Evolutionary conservation across 2,329 filamentous ascomycete species (phyloP).

Genomic region (Sphaerulina vaccinii): DNA sequence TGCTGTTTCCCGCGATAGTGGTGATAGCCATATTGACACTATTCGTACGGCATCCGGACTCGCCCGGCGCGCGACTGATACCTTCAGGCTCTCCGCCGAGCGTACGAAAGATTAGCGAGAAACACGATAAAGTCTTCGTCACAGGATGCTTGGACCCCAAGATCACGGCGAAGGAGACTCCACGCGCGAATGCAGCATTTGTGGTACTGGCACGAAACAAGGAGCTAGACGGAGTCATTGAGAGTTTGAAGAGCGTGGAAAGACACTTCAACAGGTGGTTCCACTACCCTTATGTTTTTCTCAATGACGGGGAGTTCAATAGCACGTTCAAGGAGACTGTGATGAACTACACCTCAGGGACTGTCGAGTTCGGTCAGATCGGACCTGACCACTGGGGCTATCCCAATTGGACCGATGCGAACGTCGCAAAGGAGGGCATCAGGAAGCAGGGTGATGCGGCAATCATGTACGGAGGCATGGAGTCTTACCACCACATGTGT

Average conservation of each 20-base stretch:
- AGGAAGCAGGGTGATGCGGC: constrained; percentile 93
- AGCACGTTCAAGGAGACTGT: constrained; percentile 87
- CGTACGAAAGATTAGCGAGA: constrained; percentile 91
- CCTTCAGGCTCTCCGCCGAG: constrained; percentile 83
- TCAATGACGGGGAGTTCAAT: constrained; percentile 98
- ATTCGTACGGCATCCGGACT: constrained; percentile 83
- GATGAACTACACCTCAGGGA: constrained; percentile 80
- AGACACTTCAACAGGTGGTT: constrained; percentile 99
- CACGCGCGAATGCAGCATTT: constrained; percentile 89
- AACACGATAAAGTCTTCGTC: constrained; percentile 94
- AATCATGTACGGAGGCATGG: constrained; percentile 99
- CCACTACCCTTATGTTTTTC: constrained; percentile 95
- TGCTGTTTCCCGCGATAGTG: constrained; percentile 89
- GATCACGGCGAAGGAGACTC: constrained; percentile 67
- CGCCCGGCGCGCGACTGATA: constrained; percentile 78
- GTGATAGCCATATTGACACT: constrained; percentile 87
- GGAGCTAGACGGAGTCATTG: constrained; percentile 91
- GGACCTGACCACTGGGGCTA: constrained; percentile 90
- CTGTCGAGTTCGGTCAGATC: constrained; percentile 93
- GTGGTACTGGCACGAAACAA: constrained; percentile 95
- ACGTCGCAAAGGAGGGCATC: constrained; percentile 93
- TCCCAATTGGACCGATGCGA: constrained; percentile 92
- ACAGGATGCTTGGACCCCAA: constrained; percentile 75
- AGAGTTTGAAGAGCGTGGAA: constrained; percentile 97
- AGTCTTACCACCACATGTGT: constrained; percentile 99